Conservation (phyloP, 2,329 filamentous ascomycete genomes). For the Fusarium guadeloupense region DNA sequence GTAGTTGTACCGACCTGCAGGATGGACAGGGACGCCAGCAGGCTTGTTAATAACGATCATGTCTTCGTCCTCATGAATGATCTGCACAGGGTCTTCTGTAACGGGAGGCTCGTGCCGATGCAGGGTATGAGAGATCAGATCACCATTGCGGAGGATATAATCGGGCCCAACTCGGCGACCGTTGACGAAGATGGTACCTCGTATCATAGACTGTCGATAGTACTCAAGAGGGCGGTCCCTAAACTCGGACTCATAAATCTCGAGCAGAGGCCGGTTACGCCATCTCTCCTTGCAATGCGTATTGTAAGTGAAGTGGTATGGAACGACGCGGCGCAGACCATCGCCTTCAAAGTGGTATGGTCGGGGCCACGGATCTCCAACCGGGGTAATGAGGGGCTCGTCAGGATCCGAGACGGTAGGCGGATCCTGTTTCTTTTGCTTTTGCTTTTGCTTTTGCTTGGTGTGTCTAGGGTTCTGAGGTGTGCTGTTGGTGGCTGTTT, state of each 20-base stretch:
- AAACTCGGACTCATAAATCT: constrained; percentile 93
- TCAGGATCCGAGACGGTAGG: constrained; percentile 32
- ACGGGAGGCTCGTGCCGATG: constrained; percentile 97
- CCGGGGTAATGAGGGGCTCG: constrained; percentile 46
- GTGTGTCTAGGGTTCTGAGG: constrained; percentile 17
- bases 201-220: constrained; percentile 85
- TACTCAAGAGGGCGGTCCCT: constrained; percentile 87
- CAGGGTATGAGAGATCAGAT: constrained; percentile 89
- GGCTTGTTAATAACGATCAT: constrained; percentile 98
- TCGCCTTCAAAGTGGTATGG: constrained; percentile 83
- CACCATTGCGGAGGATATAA: constrained; percentile 84
- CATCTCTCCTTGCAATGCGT: constrained; percentile 95
- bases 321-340: constrained; percentile 81
- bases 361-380: constrained; percentile 57
- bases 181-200: constrained; percentile 82
- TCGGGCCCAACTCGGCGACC: constrained; percentile 73
- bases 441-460: constrained; percentile 29
- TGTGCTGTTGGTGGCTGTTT: constrained; percentile 10
- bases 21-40: constrained; percentile 92
- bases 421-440: constrained; percentile 24
- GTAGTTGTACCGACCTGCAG: constrained; percentile 93
- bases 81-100: constrained; percentile 77
- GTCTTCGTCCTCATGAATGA: constrained; percentile 91
- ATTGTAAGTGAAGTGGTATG: constrained; percentile 95
- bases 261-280: constrained; percentile 81